Conservation (phyloP, 345 rosid species). For the Angophora floribunda region DNA sequence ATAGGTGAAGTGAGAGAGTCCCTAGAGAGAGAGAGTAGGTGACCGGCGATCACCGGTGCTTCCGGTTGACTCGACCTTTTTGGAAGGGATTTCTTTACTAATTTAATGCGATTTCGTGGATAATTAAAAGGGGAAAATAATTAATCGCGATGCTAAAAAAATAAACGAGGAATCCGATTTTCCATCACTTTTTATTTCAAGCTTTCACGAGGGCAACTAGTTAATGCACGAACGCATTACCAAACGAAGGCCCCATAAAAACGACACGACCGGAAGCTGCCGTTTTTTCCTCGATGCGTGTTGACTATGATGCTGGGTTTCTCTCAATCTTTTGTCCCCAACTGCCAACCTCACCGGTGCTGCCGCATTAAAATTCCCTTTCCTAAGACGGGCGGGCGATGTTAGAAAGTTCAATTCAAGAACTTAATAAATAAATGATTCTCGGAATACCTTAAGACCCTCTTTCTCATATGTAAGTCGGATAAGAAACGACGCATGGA, state of each 20-base stretch:
- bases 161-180: neutral
- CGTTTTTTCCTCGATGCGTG: neutral
- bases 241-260: neutral
- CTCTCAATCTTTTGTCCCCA: neutral
- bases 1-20: neutral
- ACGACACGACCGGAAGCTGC: neutral
- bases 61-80: neutral
- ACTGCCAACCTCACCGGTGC: neutral
- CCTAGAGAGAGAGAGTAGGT: neutral
- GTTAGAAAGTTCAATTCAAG: neutral
- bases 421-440: neutral
- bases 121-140: neutral
- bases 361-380: neutral
- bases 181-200: neutral
- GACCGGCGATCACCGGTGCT: neutral
- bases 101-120: neutral
- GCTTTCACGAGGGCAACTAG: neutral
- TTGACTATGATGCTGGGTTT: neutral
- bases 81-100: neutral
- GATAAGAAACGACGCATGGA: fast-evolving
- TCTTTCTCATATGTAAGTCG: fast-evolving
- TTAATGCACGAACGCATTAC: neutral
- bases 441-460: fast-evolving
- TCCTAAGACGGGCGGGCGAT: neutral
- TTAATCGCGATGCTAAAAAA: neutral